Evolutionary conservation across 1,284 basidiomycete genomes (phyloP).

Genomic region (Taiwanofungus camphoratus): DNA sequence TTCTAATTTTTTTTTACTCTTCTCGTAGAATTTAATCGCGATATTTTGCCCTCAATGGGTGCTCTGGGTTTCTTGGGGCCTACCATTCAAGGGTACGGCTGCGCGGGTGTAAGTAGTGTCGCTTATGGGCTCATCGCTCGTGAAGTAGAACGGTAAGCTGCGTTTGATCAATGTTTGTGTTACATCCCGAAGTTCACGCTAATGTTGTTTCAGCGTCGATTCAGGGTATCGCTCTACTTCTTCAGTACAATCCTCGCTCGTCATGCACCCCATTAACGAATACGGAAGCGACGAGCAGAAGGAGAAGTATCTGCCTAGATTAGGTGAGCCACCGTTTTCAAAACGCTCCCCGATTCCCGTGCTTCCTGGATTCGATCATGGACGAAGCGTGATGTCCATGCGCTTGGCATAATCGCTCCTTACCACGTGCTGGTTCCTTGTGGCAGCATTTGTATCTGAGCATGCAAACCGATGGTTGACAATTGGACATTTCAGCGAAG

Average conservation of each 20-base stretch:
- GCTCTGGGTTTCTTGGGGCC: conserved; percentile 85
- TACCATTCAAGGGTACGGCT: conserved; percentile 92
- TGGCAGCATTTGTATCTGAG: too few species aligned
- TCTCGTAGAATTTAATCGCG: conserved; percentile 69
- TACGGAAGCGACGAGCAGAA: conserved; percentile 91
- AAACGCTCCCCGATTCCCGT: too few species aligned
- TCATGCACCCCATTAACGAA: conserved; percentile 97
- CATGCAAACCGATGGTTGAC: too few species aligned
- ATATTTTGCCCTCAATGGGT: conserved; percentile 89
- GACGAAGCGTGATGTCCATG: too few species aligned
- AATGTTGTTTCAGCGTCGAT: conserved; percentile 60
- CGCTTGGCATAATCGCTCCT: too few species aligned
- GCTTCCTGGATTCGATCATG: too few species aligned
- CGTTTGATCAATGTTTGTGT: neutral
- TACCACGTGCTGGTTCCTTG: too few species aligned
- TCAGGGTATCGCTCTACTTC: conserved; percentile 96
- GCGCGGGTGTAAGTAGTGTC: conserved; percentile 88
- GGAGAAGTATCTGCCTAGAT: conserved; percentile 81
- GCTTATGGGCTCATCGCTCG: conserved; percentile 93
- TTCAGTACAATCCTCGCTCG: conserved; percentile 92
- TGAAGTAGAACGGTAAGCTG: conserved; percentile 79
- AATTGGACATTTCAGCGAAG: conserved; percentile 60
- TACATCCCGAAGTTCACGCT: neutral
- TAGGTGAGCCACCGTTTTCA: conserved; percentile 46
- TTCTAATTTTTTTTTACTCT: too few species aligned